phyloP scores from a whole-genome alignment of 2,329 filamentous ascomycete genomes.

The Botryotinia convoluta region DNA sequence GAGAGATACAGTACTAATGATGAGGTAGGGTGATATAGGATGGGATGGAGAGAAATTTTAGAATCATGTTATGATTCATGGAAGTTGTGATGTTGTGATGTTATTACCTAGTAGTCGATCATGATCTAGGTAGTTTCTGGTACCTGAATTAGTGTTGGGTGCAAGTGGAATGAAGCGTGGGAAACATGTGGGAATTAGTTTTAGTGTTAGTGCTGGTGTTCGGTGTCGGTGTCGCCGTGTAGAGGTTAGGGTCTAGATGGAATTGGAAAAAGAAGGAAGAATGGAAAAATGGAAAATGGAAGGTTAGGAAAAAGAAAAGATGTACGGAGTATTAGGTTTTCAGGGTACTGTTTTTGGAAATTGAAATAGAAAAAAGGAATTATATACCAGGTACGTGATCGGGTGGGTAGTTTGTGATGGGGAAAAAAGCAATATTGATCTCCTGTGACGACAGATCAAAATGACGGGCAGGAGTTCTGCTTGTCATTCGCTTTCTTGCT shows the following conservation, averaged over 20 bases:
- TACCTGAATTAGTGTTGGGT: neutral
- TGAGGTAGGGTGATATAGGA: neutral
- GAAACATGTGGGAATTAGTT: neutral
- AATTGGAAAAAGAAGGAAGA: neutral
- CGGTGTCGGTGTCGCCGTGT: neutral
- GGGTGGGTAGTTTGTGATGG: neutral
- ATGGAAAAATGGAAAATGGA: neutral
- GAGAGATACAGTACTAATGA: neutral
- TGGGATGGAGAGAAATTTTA: neutral
- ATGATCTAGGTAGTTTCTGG: neutral
- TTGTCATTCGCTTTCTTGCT: neutral
- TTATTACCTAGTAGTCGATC: neutral
- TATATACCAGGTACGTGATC: neutral
- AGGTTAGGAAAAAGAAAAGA: neutral
- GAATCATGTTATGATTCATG: neutral
- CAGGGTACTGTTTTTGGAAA: neutral
- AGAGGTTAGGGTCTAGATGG: neutral
- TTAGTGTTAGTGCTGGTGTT: neutral
- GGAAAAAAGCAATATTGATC: neutral
- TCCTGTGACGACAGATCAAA: neutral
- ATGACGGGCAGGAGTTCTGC: neutral
- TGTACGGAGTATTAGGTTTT: neutral
- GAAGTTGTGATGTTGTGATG: neutral
- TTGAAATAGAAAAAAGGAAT: neutral
- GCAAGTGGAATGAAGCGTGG: neutral